Evolutionary conservation across 495 filamentous ascomycete species (phyloP), one percentile per base, ranked within the genome.

Genomic region (Hypoxylon fragiforme): DNA sequence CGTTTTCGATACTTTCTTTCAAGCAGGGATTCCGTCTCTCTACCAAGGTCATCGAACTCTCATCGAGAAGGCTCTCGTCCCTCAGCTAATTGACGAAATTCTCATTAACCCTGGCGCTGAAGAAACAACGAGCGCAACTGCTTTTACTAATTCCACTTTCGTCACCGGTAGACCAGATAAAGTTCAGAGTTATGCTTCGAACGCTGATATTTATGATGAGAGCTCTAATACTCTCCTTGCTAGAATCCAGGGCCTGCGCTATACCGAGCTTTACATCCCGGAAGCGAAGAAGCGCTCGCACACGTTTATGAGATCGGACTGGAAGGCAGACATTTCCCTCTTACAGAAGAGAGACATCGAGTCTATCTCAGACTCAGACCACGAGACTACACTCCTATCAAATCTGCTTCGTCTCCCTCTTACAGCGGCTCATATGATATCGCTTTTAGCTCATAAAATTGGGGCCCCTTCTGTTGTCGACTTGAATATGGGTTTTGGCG

Each of bases 301-400:
- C n/a, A 21, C 8, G 0, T 44, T 44, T 7, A 6, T 20, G 15
- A 3, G 14, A 13, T 6, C 28, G 0, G 9, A 24, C 0, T 72
- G 70, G 70, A 62, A 68, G 44, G 65, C 70, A 0, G 70, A 73
- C 40, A 48, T 71, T 15, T 28, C 24, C 4, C 24, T 28, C 4
- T 28, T 28, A 9, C n/a, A n/a, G n/a, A n/a, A n/a, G n/a, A n/a
- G n/a, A n/a, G n/a, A n/a, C n/a, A n/a, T n/a, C n/a, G n/a, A n/a
- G n/a, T n/a, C n/a, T n/a, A n/a, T n/a, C n/a, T n/a, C n/a, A n/a
- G n/a, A n/a, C n/a, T n/a, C n/a, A n/a, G n/a, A n/a, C n/a, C n/a
- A n/a, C n/a, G n/a, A n/a, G n/a, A n/a, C n/a, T n/a, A n/a, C n/a
- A n/a, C n/a, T n/a, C n/a, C n/a, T n/a, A n/a, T n/a, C n/a, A n/a